Evolutionary conservation across 2,329 filamentous ascomycete species (phyloP).

Genomic region (Ophiostoma angusticollis): DNA sequence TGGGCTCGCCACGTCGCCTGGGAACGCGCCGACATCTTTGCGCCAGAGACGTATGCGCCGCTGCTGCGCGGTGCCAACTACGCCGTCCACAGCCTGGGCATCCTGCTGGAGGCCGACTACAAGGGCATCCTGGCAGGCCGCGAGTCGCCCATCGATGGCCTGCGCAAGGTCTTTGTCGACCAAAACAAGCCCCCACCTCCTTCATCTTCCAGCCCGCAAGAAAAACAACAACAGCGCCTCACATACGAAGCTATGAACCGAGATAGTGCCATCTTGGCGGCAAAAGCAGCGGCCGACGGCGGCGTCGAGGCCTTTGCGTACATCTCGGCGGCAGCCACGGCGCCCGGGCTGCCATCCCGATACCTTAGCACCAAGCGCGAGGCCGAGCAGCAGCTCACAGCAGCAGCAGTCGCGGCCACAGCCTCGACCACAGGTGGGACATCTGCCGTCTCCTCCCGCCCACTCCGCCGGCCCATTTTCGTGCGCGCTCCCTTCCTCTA

Average conservation of each 20-base stretch:
- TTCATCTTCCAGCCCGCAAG: not conserved
- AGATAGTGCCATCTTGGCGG: conserved; percentile 72
- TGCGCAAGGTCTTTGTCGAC: conserved; percentile 62
- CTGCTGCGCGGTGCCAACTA: conserved; percentile 67
- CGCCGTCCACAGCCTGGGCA: conserved; percentile 91
- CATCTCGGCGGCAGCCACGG: conserved; percentile 77
- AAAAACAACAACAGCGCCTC: conserved; percentile 26
- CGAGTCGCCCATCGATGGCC: conserved; percentile 66
- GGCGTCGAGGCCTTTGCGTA: conserved; percentile 64
- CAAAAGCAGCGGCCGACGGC: conserved; percentile 56
- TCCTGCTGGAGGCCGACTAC: conserved; percentile 94
- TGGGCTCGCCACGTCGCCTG: conserved; percentile 79
- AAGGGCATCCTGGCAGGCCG: conserved; percentile 78
- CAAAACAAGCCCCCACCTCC: conserved; percentile 46
- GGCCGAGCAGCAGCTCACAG: conserved; percentile 46
- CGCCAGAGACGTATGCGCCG: conserved; percentile 64
- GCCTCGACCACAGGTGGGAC: too few relatives aligned
- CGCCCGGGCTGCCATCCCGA: conserved; percentile 67
- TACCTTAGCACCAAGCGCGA: conserved; percentile 90
- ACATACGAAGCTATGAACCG: conserved; percentile 98
- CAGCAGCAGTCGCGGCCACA: conserved; percentile 40
- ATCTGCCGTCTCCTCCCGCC: conserved; percentile 52
- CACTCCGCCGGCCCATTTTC: conserved; percentile 61
- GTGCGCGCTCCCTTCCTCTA: conserved; percentile 81
- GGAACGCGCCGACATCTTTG: conserved; percentile 79